Evolutionary conservation across 2,329 filamentous ascomycete genomes (phyloP).

Genomic region (Simplicillium aogashimaense): DNA sequence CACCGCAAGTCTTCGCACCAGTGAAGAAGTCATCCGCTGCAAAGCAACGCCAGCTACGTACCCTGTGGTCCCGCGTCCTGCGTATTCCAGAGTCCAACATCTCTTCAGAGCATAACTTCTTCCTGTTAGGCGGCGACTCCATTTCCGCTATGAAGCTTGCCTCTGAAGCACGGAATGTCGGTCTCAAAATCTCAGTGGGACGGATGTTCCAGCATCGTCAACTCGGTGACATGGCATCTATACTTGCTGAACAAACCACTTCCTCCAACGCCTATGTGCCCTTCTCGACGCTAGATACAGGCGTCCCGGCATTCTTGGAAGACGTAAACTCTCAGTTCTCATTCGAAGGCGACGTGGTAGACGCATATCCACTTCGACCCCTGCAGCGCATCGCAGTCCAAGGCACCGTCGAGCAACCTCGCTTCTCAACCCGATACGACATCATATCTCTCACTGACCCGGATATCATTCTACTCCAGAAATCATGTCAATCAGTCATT

Average conservation of each 20-base stretch:
- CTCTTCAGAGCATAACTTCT: slow-evolving; percentile 47
- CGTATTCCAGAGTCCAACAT: slow-evolving; percentile 33
- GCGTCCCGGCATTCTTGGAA: slow-evolving; percentile 32
- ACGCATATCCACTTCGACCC: slow-evolving; percentile 48
- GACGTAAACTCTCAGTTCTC: slow-evolving; percentile 42
- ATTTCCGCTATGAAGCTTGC: slow-evolving; percentile 53
- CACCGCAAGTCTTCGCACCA: background rate
- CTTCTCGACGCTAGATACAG: slow-evolving; percentile 39
- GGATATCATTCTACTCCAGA: slow-evolving; percentile 35
- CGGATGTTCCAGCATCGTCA: slow-evolving; percentile 42
- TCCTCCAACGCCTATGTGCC: slow-evolving; percentile 22
- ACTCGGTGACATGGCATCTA: slow-evolving; percentile 42
- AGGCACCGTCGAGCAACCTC: slow-evolving; percentile 45
- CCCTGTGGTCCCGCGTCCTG: slow-evolving; percentile 39
- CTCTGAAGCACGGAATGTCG: slow-evolving; percentile 38
- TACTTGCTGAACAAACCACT: slow-evolving; percentile 16
- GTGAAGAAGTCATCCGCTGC: slow-evolving; percentile 25
- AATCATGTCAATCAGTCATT: slow-evolving; percentile 45
- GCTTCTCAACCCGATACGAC: slow-evolving; percentile 55
- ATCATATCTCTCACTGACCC: slow-evolving; percentile 48
- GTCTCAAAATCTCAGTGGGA: slow-evolving; percentile 40
- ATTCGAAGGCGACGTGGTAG: slow-evolving; percentile 37
- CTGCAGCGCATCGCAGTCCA: slow-evolving; percentile 49
- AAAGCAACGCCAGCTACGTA: slow-evolving; percentile 32
- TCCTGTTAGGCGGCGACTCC: slow-evolving; percentile 50